Evolutionary conservation across 345 rosid species (phyloP), one percentile per base, ranked within the genome.

Genomic region (Ricinus communis): DNA sequence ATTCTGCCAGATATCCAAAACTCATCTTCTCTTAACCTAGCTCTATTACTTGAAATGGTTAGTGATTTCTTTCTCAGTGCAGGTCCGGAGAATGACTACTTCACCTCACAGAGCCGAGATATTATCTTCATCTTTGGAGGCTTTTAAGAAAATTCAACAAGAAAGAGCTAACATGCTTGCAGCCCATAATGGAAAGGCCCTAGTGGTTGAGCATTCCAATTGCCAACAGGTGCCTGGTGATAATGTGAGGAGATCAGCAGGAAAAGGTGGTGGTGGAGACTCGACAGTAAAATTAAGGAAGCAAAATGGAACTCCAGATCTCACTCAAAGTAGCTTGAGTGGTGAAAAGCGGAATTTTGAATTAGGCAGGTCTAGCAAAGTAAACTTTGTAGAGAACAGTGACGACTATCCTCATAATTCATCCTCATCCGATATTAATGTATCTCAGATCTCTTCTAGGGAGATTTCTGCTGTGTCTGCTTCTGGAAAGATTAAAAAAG

Each of bases 61-160:
- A 36, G 51, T 74, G 69, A 45, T 79, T 66, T 71, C 52, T 49
- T 75, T 52, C 66, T 79, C 30, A 73, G 27, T 77, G 83, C 87
- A 89, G 94, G 94, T 87, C 70, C 80, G 94, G 56, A 81, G 91
- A 80, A 87, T 89, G 91, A 85, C 91, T 27, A 85, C 86, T 72
- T 87, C 91, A 68, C 83, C 94, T 40, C 91, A 89, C 78, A 83
- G 82, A 81, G 94, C 91, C 4, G 94, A 87, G 82, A 84, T 89
- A 76, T 66, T 89, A 21, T 85, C 93, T 50, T 89, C 93, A 81
- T 89, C 93, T 24, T 65, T 87, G 47, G 93, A 89, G 80, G 91
- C 91, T 62, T 89, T 89, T 68, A 85, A 81, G 78, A 84, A 89
- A 80, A 87, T 89, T 78, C 93, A 89, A 64, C 84, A 78, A 79